These are phyloP conservation scores for Umbilicaria muhlenbergii DNA, from an alignment of 495 filamentous ascomycete species.

Conservation along the genomic window DNA sequence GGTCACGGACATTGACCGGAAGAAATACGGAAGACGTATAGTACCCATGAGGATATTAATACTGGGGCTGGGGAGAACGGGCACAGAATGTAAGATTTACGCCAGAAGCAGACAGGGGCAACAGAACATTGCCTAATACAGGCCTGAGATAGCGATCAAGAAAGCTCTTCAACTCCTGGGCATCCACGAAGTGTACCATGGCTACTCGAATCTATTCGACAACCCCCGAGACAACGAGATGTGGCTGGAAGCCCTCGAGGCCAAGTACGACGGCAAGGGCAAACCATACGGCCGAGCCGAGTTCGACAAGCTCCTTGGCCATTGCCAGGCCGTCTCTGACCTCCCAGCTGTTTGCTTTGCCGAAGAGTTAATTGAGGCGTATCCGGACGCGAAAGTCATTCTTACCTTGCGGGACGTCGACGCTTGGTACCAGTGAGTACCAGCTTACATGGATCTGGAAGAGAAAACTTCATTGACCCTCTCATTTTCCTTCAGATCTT, in stretches of 20 bases:
- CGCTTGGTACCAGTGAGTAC: conserved; percentile 5
- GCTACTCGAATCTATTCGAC: conserved; percentile 5
- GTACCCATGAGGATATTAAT: too few relatives aligned
- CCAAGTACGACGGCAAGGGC: not conserved
- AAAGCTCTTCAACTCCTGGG: too few relatives aligned
- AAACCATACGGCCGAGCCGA: not conserved
- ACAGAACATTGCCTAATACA: too few relatives aligned
- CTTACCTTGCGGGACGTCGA: conserved; percentile 25
- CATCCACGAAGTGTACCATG: conserved; percentile 9
- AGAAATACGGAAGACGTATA: too few relatives aligned
- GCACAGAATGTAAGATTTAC: too few relatives aligned
- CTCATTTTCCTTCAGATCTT: too few relatives aligned
- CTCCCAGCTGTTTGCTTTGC: conserved; percentile 32
- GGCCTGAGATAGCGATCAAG: too few relatives aligned
- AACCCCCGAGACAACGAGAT: conserved; percentile 26
- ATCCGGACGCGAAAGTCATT: conserved; percentile 38
- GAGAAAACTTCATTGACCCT: not conserved
- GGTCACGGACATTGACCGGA: too few relatives aligned
- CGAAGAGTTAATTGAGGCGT: conserved; percentile 33
- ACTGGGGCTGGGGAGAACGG: too few relatives aligned
- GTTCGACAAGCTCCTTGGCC: not conserved
- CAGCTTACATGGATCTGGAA: too few relatives aligned
- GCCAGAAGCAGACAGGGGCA: too few relatives aligned
- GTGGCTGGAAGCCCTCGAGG: not conserved
- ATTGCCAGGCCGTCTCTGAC: conserved; percentile 28